Evolutionary conservation across 768 basidiomycete genomes (phyloP).

Genomic region (Calocybe gangraenosa): DNA sequence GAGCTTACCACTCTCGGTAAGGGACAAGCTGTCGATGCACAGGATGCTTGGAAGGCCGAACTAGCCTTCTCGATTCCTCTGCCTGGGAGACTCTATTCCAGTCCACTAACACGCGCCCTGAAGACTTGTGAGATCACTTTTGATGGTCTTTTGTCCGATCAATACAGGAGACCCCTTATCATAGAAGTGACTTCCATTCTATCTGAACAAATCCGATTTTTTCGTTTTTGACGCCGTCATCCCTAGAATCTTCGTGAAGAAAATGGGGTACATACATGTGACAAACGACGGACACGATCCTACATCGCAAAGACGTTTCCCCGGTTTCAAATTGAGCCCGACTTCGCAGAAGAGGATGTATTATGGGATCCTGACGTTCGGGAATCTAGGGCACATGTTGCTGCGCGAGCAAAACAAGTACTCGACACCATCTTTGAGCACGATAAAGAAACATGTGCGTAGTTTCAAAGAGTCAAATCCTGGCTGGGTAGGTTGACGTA

Average conservation of each 20-base stretch:
- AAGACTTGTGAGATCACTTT: constrained; percentile 56
- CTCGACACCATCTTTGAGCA: constrained; percentile 54
- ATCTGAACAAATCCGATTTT: background rate
- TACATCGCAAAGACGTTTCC: constrained; percentile 50
- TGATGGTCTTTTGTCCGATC: constrained; percentile 25
- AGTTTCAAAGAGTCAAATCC: constrained; percentile 1
- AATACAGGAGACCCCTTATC: constrained; percentile 29
- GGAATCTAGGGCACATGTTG: constrained; percentile 47
- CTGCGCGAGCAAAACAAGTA: constrained; percentile 43
- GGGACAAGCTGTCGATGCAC: constrained; percentile 46
- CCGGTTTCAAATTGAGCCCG: constrained; percentile 48
- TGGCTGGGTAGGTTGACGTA: background rate
- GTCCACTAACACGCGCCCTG: constrained; percentile 62
- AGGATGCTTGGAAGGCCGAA: constrained; percentile 47
- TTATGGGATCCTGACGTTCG: constrained; percentile 54
- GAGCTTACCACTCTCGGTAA: constrained; percentile 56
- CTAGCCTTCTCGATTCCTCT: constrained; percentile 38
- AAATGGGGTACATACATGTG: constrained; percentile 69
- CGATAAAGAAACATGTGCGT: constrained; percentile 44
- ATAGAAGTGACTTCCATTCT: constrained; percentile 44
- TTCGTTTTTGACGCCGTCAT: too few species aligned
- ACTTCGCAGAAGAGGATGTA: constrained; percentile 60
- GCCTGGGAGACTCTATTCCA: constrained; percentile 56
- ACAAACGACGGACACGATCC: constrained; percentile 50
- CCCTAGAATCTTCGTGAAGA: constrained; percentile 66